Conservation (phyloP, 139 green algal genomes). For the Axilococcus clingmanii region DNA sequence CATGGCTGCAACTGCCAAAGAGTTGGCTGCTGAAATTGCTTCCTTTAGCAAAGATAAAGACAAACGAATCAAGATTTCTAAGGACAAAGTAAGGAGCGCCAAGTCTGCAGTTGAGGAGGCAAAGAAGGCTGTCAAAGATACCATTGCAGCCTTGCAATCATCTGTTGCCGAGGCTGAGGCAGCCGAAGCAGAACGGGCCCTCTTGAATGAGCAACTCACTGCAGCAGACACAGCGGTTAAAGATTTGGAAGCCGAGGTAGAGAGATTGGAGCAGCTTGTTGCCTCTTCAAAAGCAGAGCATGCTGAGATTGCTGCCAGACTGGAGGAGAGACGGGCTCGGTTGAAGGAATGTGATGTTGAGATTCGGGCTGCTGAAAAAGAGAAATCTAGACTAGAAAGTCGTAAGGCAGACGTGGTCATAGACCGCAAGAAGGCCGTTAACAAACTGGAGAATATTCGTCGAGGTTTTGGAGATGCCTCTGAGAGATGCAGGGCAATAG, state of each 20-base stretch:
- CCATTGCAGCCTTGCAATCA: slow-evolving; percentile 23
- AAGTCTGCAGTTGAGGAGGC: slow-evolving; percentile 45
- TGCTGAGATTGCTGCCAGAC: slow-evolving; percentile 23
- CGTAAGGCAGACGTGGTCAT: slow-evolving; percentile 23
- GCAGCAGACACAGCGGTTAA: slow-evolving; percentile 19
- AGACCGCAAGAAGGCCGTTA: slow-evolving; percentile 38
- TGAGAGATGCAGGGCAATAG: slow-evolving; percentile 20
- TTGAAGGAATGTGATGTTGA: slow-evolving; percentile 72
- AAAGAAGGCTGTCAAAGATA: slow-evolving; percentile 37
- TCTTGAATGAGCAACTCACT: slow-evolving; percentile 48
- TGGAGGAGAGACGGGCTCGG: slow-evolving; percentile 36
- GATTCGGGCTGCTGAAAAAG: slow-evolving; percentile 43
- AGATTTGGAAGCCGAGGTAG: slow-evolving; percentile 34
- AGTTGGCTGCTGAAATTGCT: slow-evolving; percentile 65
- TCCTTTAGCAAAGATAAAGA: slow-evolving; percentile 70
- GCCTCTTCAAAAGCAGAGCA: slow-evolving; percentile 25
- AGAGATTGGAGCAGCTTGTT: slow-evolving; percentile 19
- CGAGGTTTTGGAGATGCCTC: slow-evolving; percentile 16
- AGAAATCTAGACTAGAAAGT: slow-evolving; percentile 15
- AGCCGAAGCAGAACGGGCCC: slow-evolving; percentile 40
- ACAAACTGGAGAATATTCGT: slow-evolving; percentile 29
- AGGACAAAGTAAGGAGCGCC: slow-evolving; percentile 63
- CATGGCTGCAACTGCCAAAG: slow-evolving; percentile 50
- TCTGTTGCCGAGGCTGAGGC: slow-evolving; percentile 45
- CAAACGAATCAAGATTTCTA: slow-evolving; percentile 48